A percentile compares a stretch with the other conserved stretches of the same genome.
These are phyloP conservation scores for Penicillium manginii DNA, from an alignment of 495 filamentous ascomycete genomes.

Conservation along the genomic window DNA sequence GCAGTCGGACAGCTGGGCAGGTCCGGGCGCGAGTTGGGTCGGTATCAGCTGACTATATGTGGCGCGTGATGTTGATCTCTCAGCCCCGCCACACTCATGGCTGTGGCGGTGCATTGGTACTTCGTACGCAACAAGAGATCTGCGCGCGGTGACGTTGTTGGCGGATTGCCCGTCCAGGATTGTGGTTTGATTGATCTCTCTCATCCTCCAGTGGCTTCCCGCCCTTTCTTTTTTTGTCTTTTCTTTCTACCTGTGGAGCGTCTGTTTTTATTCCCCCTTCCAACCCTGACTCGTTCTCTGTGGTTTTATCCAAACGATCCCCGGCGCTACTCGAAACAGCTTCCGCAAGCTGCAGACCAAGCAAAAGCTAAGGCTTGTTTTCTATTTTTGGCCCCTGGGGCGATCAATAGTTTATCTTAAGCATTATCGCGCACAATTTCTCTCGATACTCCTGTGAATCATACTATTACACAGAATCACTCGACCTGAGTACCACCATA, in stretches of 20 bases:
- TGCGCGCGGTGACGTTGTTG: constrained; percentile 5
- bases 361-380: constrained; percentile 4
- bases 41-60: constrained; percentile 28
- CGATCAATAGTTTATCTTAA: constrained; percentile 20
- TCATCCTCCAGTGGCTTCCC: neutral
- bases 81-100: constrained; percentile 16
- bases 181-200: constrained; percentile 1
- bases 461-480: neutral
- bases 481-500: neutral
- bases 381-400: constrained; percentile 28
- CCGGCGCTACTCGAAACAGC: constrained; percentile 24
- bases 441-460: neutral
- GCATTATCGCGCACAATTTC: neutral
- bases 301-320: neutral
- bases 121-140: neutral
- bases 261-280: neutral
- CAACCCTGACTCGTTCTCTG: neutral
- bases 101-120: neutral
- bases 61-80: constrained; percentile 9
- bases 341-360: constrained; percentile 9
- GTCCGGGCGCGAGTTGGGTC: constrained; percentile 17
- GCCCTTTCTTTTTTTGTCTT: constrained; percentile 6
- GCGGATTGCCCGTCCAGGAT: neutral
- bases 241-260: neutral
- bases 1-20: constrained; percentile 8